Percentiles rank a stretch among this genome's conserved stretches.
Evolutionary conservation across 352 stramenopile genomes (phyloP).

Genomic region (Phytophthora crassamura): DNA sequence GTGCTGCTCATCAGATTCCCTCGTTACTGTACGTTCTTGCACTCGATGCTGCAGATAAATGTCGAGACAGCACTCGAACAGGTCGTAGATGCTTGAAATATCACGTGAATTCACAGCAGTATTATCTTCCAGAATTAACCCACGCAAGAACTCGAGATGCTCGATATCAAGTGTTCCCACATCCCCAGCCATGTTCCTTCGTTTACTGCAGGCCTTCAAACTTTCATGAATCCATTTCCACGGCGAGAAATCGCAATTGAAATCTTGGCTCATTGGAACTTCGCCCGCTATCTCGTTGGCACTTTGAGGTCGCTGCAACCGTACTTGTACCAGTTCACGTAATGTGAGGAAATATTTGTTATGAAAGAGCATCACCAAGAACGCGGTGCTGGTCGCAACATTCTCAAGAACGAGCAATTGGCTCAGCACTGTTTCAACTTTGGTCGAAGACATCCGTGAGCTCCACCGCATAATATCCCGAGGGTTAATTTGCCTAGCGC

Average conservation of each 20-base stretch:
- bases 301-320: not conserved
- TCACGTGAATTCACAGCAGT: not conserved
- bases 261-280: not conserved
- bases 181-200: not conserved
- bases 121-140: not conserved
- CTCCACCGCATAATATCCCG: conserved; percentile 25
- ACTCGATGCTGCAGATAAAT: conserved; percentile 9
- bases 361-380: conserved; percentile 21
- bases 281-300: no score
- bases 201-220: conserved; percentile 11
- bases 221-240: conserved; percentile 29
- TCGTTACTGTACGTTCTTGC: no score
- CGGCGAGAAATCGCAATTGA: not conserved
- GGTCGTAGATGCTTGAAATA: conserved; percentile 4
- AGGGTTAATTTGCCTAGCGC: conserved; percentile 21
- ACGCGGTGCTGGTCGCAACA: conserved; percentile 7
- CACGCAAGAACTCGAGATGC: conserved; percentile 38
- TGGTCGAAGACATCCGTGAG: not conserved
- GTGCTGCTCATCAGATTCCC: no score
- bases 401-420: conserved; percentile 20
- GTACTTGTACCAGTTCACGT: not conserved
- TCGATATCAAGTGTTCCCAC: conserved; percentile 22
- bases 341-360: conserved; percentile 27
- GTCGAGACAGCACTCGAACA: conserved; percentile 29
- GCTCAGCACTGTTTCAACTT: conserved; percentile 17